Base-by-base conservation (phyloP, 257 asterid species). In the Paraleonurus japonicus region DNA sequence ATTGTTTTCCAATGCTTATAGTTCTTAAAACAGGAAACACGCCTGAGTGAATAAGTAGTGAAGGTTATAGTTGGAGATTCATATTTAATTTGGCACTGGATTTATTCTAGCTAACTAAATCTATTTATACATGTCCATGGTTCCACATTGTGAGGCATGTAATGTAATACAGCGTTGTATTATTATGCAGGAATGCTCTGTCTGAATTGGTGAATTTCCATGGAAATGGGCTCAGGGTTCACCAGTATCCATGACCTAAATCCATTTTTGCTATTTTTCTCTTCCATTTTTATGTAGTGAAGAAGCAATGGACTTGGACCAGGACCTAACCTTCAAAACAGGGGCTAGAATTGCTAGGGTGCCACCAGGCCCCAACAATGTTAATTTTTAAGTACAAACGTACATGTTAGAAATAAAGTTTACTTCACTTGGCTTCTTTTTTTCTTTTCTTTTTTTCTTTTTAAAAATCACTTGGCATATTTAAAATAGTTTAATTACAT, bases 101-200 rank as follows among this genome's bases (percentile, higher is more conserved):
- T 35, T 26, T 5, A 19, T 19, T 35, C 6, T 41, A 63, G 59
- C 59, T 9, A 55, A 23, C 35, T 55, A 19, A 23, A 24, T 55
- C 12, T 55, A 11, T 20, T 17, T 48, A 48, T 48, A 16, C 57
- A 4, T 48, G 57, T 48, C 11, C 17, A 48, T 48, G 17, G 11
- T 48, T 48, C 6, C 11, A 17, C 30, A 23, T 23, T 10, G 33
- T 22, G 62, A 69, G 16, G 28, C 65, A 22, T 43, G 43, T 50
- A 27, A 22, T 43, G 43, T 50, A 27, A 67, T 48, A 10, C 32
- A 51, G 9, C 28, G 60, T 53, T n/a, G 0, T 47, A 41, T 35
- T 53, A 4, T 20, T 51, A 32, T 51, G 62, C 63, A 68, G 73
- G 54, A 32, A 30, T 30, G 60, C n/a, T n/a, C n/a, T n/a, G 26